Conservation (phyloP, 768 basidiomycete genomes). For the Kwoniella sp. region DNA sequence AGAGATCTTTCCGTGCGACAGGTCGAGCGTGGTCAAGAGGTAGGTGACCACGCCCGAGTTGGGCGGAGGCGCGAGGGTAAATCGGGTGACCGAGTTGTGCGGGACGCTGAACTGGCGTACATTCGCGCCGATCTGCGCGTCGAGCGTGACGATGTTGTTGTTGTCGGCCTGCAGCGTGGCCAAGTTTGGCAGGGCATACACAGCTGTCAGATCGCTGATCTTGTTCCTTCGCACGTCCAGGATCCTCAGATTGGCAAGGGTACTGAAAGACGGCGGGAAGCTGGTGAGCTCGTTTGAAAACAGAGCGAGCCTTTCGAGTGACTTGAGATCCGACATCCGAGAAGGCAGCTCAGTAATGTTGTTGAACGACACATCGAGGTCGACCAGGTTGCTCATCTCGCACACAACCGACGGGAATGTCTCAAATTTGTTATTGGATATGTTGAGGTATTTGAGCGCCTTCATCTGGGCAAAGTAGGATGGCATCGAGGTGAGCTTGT, state of each 20-base stretch:
- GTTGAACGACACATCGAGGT: constrained; percentile 95
- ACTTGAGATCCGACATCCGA: constrained; percentile 65
- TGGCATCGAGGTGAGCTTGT: constrained; percentile 80
- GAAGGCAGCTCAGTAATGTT: constrained; percentile 74
- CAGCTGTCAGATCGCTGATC: constrained; percentile 67
- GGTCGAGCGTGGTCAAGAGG: constrained; percentile 69
- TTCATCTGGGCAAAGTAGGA: constrained; percentile 75
- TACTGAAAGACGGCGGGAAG: constrained; percentile 63
- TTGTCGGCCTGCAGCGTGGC: constrained; percentile 70
- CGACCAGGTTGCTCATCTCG: constrained; percentile 66
- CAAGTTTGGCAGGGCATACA: constrained; percentile 67
- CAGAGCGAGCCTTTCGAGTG: constrained; percentile 68
- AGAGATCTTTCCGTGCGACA: constrained; percentile 83
- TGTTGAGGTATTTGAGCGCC: constrained; percentile 71
- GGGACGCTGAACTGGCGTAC: constrained; percentile 68
- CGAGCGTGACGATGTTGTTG: constrained; percentile 74
- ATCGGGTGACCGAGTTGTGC: constrained; percentile 68
- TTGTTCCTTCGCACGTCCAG: constrained; percentile 84
- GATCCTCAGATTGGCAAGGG: constrained; percentile 60
- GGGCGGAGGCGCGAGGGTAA: constrained; percentile 56
- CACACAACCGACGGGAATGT: constrained; percentile 69
- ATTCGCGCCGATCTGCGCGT: constrained; percentile 67
- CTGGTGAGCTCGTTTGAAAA: constrained; percentile 77
- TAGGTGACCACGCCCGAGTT: constrained; percentile 55
- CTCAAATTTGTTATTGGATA: constrained; percentile 92